These are phyloP conservation scores for Fusarium napiforme DNA, from an alignment of 2,329 filamentous ascomycete genomes.

Conservation along the genomic window DNA sequence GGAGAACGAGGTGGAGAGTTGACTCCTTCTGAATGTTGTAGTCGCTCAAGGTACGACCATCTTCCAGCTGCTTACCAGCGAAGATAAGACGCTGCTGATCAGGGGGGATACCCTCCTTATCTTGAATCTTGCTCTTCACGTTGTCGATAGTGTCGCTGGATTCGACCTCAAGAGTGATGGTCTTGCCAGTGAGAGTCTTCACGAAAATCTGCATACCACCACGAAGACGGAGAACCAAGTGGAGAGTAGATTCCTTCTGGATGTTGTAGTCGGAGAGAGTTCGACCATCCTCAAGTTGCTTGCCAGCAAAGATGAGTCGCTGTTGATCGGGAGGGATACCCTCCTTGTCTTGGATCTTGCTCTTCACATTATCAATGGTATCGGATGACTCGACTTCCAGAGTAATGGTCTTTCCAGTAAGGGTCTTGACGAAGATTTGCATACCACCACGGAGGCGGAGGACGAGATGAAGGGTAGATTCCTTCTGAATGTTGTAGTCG, in stretches of 20 bases:
- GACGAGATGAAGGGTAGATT: constrained; percentile 85
- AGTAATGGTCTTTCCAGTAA: constrained; percentile 94
- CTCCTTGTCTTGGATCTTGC: constrained; percentile 93
- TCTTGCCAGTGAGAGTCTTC: constrained; percentile 92
- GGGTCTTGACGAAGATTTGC: constrained; percentile 89
- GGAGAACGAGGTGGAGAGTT: constrained; percentile 86
- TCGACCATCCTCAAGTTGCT: constrained; percentile 92
- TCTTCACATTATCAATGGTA: constrained; percentile 94
- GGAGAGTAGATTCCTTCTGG: constrained; percentile 87
- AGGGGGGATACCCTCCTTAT: constrained; percentile 97
- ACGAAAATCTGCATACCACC: constrained; percentile 84
- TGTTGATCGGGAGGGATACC: constrained; percentile 96
- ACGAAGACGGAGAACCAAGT: constrained; percentile 82
- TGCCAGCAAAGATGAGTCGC: constrained; percentile 91
- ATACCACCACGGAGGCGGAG: constrained; percentile 90
- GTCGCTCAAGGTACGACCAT: constrained; percentile 88
- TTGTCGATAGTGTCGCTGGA: constrained; percentile 94
- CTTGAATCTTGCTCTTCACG: constrained; percentile 97
- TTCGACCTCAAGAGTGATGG: constrained; percentile 91
- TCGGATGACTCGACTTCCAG: constrained; percentile 89
- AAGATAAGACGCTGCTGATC: constrained; percentile 98
- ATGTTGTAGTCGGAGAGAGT: constrained; percentile 97
- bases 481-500: constrained; percentile 97
- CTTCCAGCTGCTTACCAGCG: constrained; percentile 94
- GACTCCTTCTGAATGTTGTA: constrained; percentile 98